These are phyloP conservation scores for Cystoisospora suis DNA, from an alignment of 169 alveolate genomes.

Conservation along the genomic window DNA sequence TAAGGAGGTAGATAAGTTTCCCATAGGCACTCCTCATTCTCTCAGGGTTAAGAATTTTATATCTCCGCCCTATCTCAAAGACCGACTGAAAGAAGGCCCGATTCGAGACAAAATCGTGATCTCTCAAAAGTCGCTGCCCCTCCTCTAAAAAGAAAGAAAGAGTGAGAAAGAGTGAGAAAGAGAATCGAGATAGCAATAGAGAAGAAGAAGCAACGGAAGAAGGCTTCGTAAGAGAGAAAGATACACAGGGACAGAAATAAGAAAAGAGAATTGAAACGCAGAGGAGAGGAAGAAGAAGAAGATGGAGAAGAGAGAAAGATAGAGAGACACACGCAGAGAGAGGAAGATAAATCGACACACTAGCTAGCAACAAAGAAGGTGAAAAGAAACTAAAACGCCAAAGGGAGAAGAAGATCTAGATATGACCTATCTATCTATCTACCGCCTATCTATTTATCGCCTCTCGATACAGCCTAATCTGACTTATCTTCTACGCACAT, in stretches of 20 bases:
- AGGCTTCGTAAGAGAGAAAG: background rate
- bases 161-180: background rate
- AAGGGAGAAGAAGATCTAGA: too few relatives aligned
- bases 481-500: too few relatives aligned
- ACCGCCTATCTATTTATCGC: too few relatives aligned
- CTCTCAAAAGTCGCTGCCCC: constrained; percentile 86
- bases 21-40: constrained; percentile 89
- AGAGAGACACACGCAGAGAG: background rate
- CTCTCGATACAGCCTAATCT: too few relatives aligned
- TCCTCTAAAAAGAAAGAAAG: constrained; percentile 58
- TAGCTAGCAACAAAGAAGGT: too few relatives aligned
- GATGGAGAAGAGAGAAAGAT: background rate
- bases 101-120: constrained; percentile 79
- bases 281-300: background rate
- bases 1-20: constrained; percentile 85
- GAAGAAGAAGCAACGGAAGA: background rate
- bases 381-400: too few relatives aligned
- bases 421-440: too few relatives aligned
- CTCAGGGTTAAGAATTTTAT: constrained; percentile 91
- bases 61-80: constrained; percentile 90
- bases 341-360: background rate
- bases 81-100: constrained; percentile 82
- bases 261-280: background rate
- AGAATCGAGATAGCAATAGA: background rate
- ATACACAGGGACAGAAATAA: background rate